phyloP scores from a whole-genome alignment of 208 protist genomes.

The Leishmania amazonensis region DNA sequence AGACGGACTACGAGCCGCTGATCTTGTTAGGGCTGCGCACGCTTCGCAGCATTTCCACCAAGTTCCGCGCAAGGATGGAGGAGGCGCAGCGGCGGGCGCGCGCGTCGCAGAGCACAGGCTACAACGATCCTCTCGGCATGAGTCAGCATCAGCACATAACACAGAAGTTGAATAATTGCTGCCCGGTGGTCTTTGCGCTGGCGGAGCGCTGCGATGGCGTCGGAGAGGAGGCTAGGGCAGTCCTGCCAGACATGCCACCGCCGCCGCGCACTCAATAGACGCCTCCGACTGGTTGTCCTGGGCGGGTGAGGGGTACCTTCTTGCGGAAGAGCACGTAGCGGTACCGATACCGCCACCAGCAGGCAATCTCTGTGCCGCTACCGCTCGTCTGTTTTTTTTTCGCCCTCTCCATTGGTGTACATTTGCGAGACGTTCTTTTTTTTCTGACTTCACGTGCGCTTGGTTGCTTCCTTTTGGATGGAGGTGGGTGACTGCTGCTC shows the following conservation, averaged over 20 bases:
- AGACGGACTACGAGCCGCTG: constrained; percentile 44
- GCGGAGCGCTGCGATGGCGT: constrained; percentile 51
- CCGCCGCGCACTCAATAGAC: constrained; percentile 19
- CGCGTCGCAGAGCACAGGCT: constrained; percentile 43
- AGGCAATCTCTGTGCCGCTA: neutral
- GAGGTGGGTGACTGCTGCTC: neutral
- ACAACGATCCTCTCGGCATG: constrained; percentile 45
- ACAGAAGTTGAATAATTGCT: constrained; percentile 42
- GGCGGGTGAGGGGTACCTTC: neutral
- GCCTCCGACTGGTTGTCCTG: neutral
- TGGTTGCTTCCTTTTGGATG: neutral
- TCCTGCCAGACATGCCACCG: constrained; percentile 48
- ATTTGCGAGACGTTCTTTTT: neutral
- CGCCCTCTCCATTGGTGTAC: neutral
- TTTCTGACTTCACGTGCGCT: neutral
- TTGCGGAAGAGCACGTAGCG: neutral
- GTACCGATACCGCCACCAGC: neutral
- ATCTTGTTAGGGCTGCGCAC: constrained; percentile 55
- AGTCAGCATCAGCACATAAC: constrained; percentile 38
- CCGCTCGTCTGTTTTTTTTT: neutral
- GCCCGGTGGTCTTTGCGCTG: constrained; percentile 38
- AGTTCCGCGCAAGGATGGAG: constrained; percentile 61
- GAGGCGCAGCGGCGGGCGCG: constrained; percentile 53
- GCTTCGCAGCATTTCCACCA: constrained; percentile 57
- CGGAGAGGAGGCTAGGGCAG: constrained; percentile 52